Conservation (phyloP, 2,329 filamentous ascomycete species). For the Aschersonia sp. region DNA sequence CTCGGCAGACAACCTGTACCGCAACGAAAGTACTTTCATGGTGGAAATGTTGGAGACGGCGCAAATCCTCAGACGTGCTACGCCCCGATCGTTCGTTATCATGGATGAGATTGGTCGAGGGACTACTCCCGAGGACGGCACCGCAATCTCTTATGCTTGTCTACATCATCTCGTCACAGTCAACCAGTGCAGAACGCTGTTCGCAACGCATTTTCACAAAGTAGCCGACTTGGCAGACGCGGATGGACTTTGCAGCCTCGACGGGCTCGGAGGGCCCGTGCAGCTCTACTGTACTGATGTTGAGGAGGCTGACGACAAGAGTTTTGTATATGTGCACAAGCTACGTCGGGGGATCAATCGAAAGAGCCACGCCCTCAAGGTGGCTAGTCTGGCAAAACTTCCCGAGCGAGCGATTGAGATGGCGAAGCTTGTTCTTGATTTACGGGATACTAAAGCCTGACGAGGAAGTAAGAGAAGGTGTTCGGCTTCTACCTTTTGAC, state of each 20-base stretch:
- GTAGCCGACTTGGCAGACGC: constrained; percentile 61
- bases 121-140: constrained; percentile 84
- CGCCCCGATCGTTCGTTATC: constrained; percentile 74
- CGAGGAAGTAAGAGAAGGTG: constrained; percentile 1
- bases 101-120: constrained; percentile 97
- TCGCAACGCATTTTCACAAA: constrained; percentile 88
- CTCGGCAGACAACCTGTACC: constrained; percentile 87
- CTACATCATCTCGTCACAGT: constrained; percentile 68
- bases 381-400: constrained; percentile 75
- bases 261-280: constrained; percentile 26
- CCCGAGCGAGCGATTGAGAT: constrained; percentile 57
- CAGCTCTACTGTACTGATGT: constrained; percentile 84
- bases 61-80: constrained; percentile 74
- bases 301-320: constrained; percentile 51
- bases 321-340: constrained; percentile 78
- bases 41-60: constrained; percentile 98
- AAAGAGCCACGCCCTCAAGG: constrained; percentile 82
- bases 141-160: constrained; percentile 79
- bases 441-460: constrained; percentile 1
- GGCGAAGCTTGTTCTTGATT: constrained; percentile 42
- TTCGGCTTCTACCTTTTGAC: too few species aligned
- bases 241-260: constrained; percentile 23
- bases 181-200: constrained; percentile 68
- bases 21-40: constrained; percentile 96
- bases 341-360: constrained; percentile 71